Percentiles rank a stretch among this genome's conserved stretches.
phyloP scores from a whole-genome alignment of 2,329 filamentous ascomycete genomes.

The Curvularia eragrostidis region DNA sequence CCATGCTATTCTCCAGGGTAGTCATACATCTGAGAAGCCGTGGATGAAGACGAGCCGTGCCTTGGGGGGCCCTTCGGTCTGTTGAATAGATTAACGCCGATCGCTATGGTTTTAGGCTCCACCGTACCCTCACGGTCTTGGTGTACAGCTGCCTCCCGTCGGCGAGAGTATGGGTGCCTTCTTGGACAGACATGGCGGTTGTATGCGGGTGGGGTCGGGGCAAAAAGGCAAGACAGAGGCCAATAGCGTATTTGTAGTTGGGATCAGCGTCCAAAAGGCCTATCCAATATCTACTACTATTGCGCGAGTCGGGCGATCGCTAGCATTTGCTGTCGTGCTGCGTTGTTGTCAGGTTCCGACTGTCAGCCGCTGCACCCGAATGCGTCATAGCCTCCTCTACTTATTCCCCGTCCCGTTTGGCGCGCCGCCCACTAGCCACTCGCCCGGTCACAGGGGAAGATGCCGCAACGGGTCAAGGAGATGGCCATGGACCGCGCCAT shows the following conservation, averaged over 20 bases:
- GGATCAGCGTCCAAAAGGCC: not conserved
- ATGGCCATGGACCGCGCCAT: not conserved
- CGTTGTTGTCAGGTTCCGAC: constrained; percentile 5
- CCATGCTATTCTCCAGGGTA: not conserved
- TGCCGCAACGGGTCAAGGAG: not conserved
- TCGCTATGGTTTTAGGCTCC: constrained; percentile 8
- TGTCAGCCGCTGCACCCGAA: constrained; percentile 20
- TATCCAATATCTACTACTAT: too few species aligned
- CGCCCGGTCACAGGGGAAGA: not conserved
- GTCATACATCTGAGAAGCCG: constrained; percentile 74
- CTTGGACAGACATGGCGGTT: constrained; percentile 52
- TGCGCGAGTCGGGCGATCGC: constrained; percentile 1
- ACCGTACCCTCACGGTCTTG: constrained; percentile 65
- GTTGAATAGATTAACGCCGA: constrained; percentile 17
- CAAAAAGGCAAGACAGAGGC: not conserved
- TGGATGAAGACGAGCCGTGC: constrained; percentile 85
- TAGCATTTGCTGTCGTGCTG: constrained; percentile 7
- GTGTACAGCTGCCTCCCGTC: constrained; percentile 65
- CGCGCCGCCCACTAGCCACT: constrained; percentile 3
- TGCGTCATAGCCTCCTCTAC: constrained; percentile 17
- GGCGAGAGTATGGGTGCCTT: constrained; percentile 59
- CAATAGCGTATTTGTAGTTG: not conserved
- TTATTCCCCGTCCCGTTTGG: too few species aligned
- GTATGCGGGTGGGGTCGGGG: not conserved
- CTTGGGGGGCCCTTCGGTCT: constrained; percentile 64